Evolutionary conservation across 208 protist species (phyloP), one percentile per base, ranked within the genome.

Genomic region (Endotrypanum monterogeii): DNA sequence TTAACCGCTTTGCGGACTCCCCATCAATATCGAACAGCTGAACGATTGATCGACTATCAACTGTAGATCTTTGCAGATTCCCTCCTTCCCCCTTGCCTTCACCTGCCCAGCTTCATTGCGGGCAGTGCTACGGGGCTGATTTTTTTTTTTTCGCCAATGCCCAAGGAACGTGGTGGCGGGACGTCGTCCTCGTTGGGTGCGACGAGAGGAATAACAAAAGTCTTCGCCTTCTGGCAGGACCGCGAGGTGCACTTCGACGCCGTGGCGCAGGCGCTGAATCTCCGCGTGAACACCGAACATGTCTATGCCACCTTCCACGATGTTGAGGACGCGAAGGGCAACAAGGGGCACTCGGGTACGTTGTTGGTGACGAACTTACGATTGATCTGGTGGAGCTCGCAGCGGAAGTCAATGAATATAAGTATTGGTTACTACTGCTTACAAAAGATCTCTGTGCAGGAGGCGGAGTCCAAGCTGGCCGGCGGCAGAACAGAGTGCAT

Each of bases 311-410:
- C 79, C 28, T 82, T 99, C 67, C 67, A 84, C 41, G 54, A 87
- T 12, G 88, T 99, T 1, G 97, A 99, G 74, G 98, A 99, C 80
- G 98, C 93, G 7, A 99, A 99, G 78, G 98, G 98, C 48, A 98
- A 98, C 84, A 96, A 90, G 71, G 98, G 98, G 23, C 85, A 98
- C 67, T 78, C 76, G 23, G 98, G 98, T 14, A 82, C 77, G 11
- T 77, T 99, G 23, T 67, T 88, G 18, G 85, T 99, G 14, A 99
- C 98, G n/a, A 99, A 99, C 79, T 81, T 99, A 23, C 89, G 98
- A 1, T 54, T 99, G 3, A 91, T 99, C 8, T 99, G 98, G 98
- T 74, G 78, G 56, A 89, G 82, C 73, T 60, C 66, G 11, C 70
- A 72, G 32, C 81, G 83, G 28, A 23, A 48, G 28, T 65, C 37